Evolutionary conservation across 805 yeast genomes (phyloP), one percentile per base, ranked within the genome.

Genomic region (Pichia phayaonensis): DNA sequence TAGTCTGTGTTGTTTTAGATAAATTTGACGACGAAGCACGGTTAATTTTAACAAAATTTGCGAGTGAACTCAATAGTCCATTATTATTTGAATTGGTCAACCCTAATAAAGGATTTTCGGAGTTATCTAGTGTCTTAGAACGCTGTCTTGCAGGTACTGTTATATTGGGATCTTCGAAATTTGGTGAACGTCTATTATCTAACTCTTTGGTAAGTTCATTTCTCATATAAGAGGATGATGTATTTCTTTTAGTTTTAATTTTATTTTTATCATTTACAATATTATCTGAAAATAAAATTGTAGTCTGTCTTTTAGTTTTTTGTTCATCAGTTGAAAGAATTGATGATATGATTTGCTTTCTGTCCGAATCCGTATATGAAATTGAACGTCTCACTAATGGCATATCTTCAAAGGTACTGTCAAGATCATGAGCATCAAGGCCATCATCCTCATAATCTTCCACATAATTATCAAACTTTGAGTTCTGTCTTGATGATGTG

Each of bases 81-180:
- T 62, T 45, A 41, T 57, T 53, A 12, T 49, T 29, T 20, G 48
- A 51, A 13, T 40, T 44, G 2, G 54, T 38, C 26, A 50, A 27
- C 29, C 52, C 52, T 21, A 38, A 20, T 24, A 54, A 42, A 11
- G 58, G 55, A 16, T 50, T 50, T 21, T 66, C 64, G 11, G 61
- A 40, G 1, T 64, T 62, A 45, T 63, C 63, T 44, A 67, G 46
- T 1, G 71, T 67, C 49, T 60, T 61, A n/a, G 70, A 64, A 36
- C 71, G 50, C 42, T 65, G 67, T 46, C 71, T 34, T n/a, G 8
- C 15, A 31, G 10, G 36, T 15, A 13, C 4, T 15, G 3, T 15
- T n/a, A 31, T 13, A 15, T 15, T 31, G 15, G 36, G 36, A 13
- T 31, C 36, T 31, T 31, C 36, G 15, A 31, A 31, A 31, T 31